Evolutionary conservation across 1,139 yeast species (phyloP).

Genomic region (Candida smagusa): DNA sequence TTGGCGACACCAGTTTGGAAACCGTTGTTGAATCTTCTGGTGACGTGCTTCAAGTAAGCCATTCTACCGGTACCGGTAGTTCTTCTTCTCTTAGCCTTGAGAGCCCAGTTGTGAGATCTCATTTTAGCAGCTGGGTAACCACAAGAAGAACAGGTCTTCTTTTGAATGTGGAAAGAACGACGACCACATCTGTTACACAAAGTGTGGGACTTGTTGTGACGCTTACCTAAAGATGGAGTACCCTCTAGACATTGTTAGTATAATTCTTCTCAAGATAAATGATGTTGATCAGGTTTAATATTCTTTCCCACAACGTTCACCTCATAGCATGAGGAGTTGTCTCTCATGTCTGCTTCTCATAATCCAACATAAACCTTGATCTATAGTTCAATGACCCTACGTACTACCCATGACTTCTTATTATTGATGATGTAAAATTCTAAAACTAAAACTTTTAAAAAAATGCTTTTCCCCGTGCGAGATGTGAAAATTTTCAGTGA

Average conservation of each 20-base stretch:
- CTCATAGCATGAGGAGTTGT: too few relatives aligned
- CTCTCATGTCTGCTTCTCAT: not conserved
- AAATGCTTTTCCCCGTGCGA: conserved; percentile 1
- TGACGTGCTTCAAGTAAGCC: conserved; percentile 94
- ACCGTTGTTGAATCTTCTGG: conserved; percentile 98
- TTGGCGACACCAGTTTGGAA: conserved; percentile 88
- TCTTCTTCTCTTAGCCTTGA: conserved; percentile 99
- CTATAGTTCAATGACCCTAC: conserved; percentile 25
- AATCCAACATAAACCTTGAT: not conserved
- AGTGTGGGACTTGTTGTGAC: conserved; percentile 99
- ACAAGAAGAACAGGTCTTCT: conserved; percentile 98
- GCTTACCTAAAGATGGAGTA: conserved; percentile 99
- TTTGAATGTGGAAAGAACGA: conserved; percentile 99
- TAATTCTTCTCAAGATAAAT: not conserved
- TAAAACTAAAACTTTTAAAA: conserved; percentile 10
- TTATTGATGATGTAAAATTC: conserved; percentile 17
- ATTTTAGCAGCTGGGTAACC: conserved; percentile 99
- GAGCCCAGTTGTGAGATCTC: conserved; percentile 99
- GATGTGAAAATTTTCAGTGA: conserved; percentile 3
- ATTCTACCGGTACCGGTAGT: conserved; percentile 99
- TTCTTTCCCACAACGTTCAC: too few relatives aligned
- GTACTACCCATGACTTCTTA: conserved; percentile 65
- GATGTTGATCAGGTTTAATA: too few relatives aligned
- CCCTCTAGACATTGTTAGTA: conserved; percentile 64
- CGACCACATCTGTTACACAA: conserved; percentile 99